Base-by-base conservation (phyloP, 352 stramenopile genomes). In the Phytophthora fragariaefolia region DNA sequence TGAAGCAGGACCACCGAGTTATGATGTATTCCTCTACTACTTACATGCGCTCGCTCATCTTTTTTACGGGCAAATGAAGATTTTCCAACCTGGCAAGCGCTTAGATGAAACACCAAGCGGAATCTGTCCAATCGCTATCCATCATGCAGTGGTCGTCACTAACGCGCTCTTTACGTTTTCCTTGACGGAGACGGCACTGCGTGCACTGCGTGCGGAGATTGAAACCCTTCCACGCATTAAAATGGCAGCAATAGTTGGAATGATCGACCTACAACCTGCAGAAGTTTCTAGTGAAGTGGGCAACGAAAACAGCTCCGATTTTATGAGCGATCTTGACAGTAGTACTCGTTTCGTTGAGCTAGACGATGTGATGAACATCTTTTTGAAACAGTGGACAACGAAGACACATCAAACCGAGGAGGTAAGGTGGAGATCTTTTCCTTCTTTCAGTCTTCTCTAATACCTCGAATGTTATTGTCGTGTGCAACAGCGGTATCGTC, bases 21-120 rank as follows among this genome's bases (percentile, higher is more conserved):
- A 90, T 40, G 85, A 91, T 17, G 77, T 85, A 13, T 83, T 92
- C 32, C 54, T 92, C 8, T 91, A 90, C 50, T 93, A 90, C 47
- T 36, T 87, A 7, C 82, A 92, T 30, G 83, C 82, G 20, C 66
- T 93, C 2, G 73, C 55, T 0, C 82, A 92, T 51, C 27, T 93
- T 17, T 77, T 93, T 40, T 87, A 90, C 50, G 83, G 82, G 1
- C 71, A 85, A 13, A 87, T 92, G 71, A 87, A 92, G 68, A 77
- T 90, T 32, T 93, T 90, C 71, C 74, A 80, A 53, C 13, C 66
- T 13, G 82, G 76, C 23, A 83, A 83, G 23, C 74, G 83, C 6
- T 56, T 93, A 5, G 66, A 87, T 43, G 79, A 93, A 73, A 79
- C 74, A 63, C 36, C 50, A 1, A 85, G 85, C 18, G 85, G 85